A percentile compares a stretch with the other conserved stretches of the same genome.
phyloP scores from a whole-genome alignment of 805 yeast species.

The Yamadazyma tumulicola region DNA sequence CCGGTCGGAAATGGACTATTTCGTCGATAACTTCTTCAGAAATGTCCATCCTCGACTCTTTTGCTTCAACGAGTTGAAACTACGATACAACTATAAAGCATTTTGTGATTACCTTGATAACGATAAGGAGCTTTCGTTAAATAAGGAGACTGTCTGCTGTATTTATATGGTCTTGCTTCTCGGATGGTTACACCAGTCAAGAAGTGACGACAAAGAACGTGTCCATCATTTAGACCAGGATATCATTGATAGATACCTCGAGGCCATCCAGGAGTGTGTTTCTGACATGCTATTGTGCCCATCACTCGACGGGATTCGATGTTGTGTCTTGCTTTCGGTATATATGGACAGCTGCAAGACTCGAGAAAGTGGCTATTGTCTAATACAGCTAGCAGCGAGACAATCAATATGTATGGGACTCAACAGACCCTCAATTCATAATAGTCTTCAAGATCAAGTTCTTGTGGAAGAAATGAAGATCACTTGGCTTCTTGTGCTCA shows the following conservation, averaged over 20 bases:
- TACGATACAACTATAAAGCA: slow-evolving; percentile 3
- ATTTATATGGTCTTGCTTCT: slow-evolving; percentile 35
- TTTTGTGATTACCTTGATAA: no score
- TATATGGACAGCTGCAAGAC: slow-evolving; percentile 43
- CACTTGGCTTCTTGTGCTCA: slow-evolving; percentile 44
- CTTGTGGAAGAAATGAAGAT: slow-evolving; percentile 33
- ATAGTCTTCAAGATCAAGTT: slow-evolving; percentile 1
- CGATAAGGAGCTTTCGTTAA: no score
- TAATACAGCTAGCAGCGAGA: slow-evolving; percentile 44
- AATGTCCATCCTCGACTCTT: slow-evolving; percentile 9
- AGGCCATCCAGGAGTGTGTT: no score
- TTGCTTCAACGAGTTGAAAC: slow-evolving; percentile 6
- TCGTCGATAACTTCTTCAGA: slow-evolving; percentile 8
- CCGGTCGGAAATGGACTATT: slow-evolving; percentile 10
- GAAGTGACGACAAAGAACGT: slow-evolving; percentile 10
- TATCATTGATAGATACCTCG: background rate
- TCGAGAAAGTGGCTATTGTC: slow-evolving; percentile 47
- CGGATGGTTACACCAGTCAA: slow-evolving; percentile 32
- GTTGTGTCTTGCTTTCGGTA: slow-evolving; percentile 38
- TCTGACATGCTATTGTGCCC: slow-evolving; percentile 45
- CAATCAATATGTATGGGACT: slow-evolving; percentile 49
- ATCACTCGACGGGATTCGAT: slow-evolving; percentile 41
- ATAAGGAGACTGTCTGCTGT: no score
- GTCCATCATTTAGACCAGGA: background rate
- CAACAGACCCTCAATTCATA: slow-evolving; percentile 29